Base-by-base conservation (phyloP, 768 basidiomycete genomes). In the Mycena chlorophos region DNA sequence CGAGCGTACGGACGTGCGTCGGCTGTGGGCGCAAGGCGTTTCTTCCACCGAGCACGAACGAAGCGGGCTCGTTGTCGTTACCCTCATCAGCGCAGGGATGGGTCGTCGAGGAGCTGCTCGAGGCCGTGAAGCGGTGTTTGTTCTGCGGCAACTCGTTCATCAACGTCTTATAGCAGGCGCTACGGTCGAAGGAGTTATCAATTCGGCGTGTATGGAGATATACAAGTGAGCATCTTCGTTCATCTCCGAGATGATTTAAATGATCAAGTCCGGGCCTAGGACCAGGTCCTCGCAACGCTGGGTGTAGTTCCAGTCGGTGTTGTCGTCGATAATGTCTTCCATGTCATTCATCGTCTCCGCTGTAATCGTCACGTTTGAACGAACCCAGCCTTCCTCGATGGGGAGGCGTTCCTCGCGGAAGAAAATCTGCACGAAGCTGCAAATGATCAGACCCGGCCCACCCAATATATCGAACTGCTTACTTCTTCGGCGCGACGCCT, bases 1-100 rank as follows among this genome's bases (percentile, higher is more conserved):
- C 89, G 14, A 77, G 77, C 69, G 87, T 90, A 30, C 81, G 89
- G 54, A 91, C 90, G 17, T 94, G 91, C 68, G 74, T 91, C 26
- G 88, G 89, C 47, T 94, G 91, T 66, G 81, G 81, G 65, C 79
- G 90, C 59, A 93, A 92, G 69, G 88, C 89, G 19, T 83, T 91
- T 63, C 75, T 88, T 14, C 83, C 89, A n/a, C 71, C 76, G 27
- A 28, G 26, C 26, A 80, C 80, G 12, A 67, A 65, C 49, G 58
- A 68, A 58, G 58, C 65, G 56, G 55, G 63, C 40, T 64, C 59
- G 54, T 60, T 60, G 63, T 79, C 78, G 75, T 67, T 84, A 5
- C 81, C 82, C 2, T 52, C 65, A 10, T 72, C 77, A 17, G 82
- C 79, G 13, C 73, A 71, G 27, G 82, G 86, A 27, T 87, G 85